Conservation (phyloP, 2,329 filamentous ascomycete species). For the Thielaviopsis euricoi region DNA sequence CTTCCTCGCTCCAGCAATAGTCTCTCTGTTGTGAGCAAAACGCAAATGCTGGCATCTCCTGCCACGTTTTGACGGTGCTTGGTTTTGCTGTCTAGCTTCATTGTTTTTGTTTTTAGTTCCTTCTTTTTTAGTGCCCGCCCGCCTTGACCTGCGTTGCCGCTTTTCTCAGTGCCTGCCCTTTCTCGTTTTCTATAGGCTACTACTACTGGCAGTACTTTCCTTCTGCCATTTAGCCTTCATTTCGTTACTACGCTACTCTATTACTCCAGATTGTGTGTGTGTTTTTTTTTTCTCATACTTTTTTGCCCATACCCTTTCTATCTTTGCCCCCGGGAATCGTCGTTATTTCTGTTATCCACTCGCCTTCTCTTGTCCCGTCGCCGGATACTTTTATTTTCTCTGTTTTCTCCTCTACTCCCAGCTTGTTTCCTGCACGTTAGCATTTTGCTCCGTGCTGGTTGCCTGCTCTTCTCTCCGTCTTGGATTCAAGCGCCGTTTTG, state of each 20-base stretch:
- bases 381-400: not conserved
- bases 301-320: not conserved
- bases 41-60: not conserved
- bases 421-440: not conserved
- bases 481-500: not conserved
- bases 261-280: not conserved
- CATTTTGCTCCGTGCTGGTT: not conserved
- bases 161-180: not conserved
- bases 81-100: not conserved
- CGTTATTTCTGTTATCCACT: not conserved
- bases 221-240: too few relatives aligned
- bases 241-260: not conserved
- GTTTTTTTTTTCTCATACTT: not conserved
- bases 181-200: not conserved
- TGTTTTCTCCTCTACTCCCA: not conserved
- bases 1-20: not conserved
- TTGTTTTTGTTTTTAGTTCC: not conserved
- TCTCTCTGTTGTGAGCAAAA: not conserved
- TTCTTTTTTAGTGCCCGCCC: not conserved
- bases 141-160: not conserved
- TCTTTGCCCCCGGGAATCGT: not conserved
- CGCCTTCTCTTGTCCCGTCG: not conserved
- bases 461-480: not conserved
- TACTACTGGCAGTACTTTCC: not conserved
- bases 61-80: not conserved